Evolutionary conservation across 352 stramenopile genomes (phyloP), one percentile per base, ranked within the genome.

Genomic region (Phytophthora sansomeana): DNA sequence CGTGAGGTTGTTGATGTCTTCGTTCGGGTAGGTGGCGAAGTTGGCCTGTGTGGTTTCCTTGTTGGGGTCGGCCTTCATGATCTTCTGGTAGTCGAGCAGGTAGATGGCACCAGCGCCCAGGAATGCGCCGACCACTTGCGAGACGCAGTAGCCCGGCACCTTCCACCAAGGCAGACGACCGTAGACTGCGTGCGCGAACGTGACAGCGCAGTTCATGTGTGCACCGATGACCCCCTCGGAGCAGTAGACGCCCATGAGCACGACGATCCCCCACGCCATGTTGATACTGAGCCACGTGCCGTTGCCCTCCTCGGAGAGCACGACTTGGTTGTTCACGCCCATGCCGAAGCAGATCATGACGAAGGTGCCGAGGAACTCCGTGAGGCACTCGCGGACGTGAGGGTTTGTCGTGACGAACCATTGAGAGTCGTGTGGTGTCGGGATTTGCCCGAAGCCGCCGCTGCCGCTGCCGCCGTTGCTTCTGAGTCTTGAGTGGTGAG

Each of bases 221-320:
- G 61, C 61, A 4, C 61, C 61, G 8, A 53, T 69, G 1, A 69
- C 54, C 5, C 61, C 61, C 11, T 69, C 61, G 0, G 61, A 58
- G 53, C 61, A 69, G 36, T 69, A 69, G 2, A 69, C 61, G 5
- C 52, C 61, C 36, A 69, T 64, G 17, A 69, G 61, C 4, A 64
- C 58, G 7, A 24, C 61, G 13, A 69, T 64, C 0, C 61, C 61
- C 61, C 61, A 69, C 16, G 44, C 44, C 9, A 69, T 55, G 36
- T 69, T 69, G 38, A 69, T 69, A 16, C 61, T 64, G 16, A 69
- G 43, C 61, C 61, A 69, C n/a, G 61, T 69, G 36, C 61, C 61
- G 38, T 69, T 69, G 26, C 29, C 26, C 11, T 58, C 54, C 3
- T 57, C 21, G 0, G 61, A 69, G 26, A 64, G n/a, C 16, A 10